A percentile compares a stretch with the other conserved stretches of the same genome.
Evolutionary conservation across 257 asterid genomes (phyloP).

Genomic region (Primulina huaijiensis): DNA sequence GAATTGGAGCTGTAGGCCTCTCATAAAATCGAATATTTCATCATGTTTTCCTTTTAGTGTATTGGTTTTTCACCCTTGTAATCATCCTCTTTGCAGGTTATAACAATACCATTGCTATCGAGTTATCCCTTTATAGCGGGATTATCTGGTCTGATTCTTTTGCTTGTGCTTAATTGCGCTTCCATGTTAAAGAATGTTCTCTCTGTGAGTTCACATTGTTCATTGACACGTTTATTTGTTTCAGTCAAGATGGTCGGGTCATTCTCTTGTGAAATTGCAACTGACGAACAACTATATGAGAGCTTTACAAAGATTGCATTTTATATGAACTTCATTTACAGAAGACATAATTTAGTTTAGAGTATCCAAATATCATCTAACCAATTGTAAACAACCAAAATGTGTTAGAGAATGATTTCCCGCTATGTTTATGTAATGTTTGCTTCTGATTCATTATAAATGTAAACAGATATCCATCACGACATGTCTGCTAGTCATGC

Average conservation of each 20-base stretch:
- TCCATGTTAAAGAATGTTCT: slow-evolving; percentile 66
- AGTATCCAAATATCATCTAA: neutral
- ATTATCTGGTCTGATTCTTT: slow-evolving; percentile 53
- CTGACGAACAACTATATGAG: neutral
- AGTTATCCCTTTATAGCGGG: slow-evolving; percentile 66
- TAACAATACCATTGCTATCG: slow-evolving; percentile 61
- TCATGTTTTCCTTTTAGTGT: slow-evolving; percentile 2
- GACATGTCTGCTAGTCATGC: slow-evolving; percentile 72
- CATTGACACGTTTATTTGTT: neutral
- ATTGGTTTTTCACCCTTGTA: neutral
- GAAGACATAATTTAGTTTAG: neutral
- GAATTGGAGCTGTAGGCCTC: slow-evolving; percentile 65
- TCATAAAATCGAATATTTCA: neutral
- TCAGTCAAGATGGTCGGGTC: neutral
- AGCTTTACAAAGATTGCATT: neutral
- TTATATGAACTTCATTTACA: neutral
- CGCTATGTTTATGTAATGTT: neutral
- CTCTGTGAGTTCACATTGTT: slow-evolving; percentile 48
- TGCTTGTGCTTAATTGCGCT: slow-evolving; percentile 53
- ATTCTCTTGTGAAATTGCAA: neutral
- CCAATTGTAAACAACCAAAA: neutral
- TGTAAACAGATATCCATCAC: slow-evolving; percentile 60
- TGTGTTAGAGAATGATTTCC: neutral
- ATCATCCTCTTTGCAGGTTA: slow-evolving; percentile 39
- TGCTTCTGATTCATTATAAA: slow-evolving; percentile 10